Evolutionary conservation across 2,329 filamentous ascomycete genomes (phyloP).

Genomic region (Sarocladiaceae sp.): DNA sequence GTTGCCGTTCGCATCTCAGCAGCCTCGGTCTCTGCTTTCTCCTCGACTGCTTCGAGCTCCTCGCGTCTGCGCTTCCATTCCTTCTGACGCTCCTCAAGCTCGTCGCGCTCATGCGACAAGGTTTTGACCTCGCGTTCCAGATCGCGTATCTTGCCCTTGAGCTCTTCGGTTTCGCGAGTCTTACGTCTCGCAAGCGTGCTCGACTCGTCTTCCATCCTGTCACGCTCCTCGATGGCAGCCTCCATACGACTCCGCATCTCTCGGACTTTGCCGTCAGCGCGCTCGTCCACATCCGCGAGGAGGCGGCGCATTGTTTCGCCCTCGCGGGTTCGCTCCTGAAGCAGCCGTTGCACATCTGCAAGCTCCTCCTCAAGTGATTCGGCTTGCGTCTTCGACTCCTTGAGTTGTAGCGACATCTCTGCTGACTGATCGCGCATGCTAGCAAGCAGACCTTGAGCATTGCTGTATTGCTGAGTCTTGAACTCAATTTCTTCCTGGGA

Average conservation of each 20-base stretch:
- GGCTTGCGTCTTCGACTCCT: conserved; percentile 76
- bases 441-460: conserved; percentile 77
- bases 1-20: conserved; percentile 74
- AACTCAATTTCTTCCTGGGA: conserved; percentile 78
- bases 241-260: conserved; percentile 91
- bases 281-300: conserved; percentile 78
- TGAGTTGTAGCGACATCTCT: conserved; percentile 86
- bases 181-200: conserved; percentile 71
- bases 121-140: conserved; percentile 72
- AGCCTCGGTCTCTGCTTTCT: conserved; percentile 67
- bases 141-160: conserved; percentile 74
- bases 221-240: conserved; percentile 85
- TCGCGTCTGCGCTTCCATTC: conserved; percentile 71
- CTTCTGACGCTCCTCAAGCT: conserved; percentile 67
- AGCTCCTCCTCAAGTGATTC: conserved; percentile 92
- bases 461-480: conserved; percentile 80
- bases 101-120: conserved; percentile 70
- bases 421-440: conserved; percentile 92
- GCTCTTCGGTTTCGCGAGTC: conserved; percentile 80
- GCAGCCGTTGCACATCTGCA: conserved; percentile 77
- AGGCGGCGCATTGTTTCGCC: conserved; percentile 91
- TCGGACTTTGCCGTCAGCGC: conserved; percentile 74
- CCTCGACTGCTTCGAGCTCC: conserved; percentile 68
- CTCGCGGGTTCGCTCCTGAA: conserved; percentile 85
- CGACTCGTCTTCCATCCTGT: conserved; percentile 87